phyloP scores from a whole-genome alignment of 352 stramenopile species.

The Pythium brachiatum region DNA sequence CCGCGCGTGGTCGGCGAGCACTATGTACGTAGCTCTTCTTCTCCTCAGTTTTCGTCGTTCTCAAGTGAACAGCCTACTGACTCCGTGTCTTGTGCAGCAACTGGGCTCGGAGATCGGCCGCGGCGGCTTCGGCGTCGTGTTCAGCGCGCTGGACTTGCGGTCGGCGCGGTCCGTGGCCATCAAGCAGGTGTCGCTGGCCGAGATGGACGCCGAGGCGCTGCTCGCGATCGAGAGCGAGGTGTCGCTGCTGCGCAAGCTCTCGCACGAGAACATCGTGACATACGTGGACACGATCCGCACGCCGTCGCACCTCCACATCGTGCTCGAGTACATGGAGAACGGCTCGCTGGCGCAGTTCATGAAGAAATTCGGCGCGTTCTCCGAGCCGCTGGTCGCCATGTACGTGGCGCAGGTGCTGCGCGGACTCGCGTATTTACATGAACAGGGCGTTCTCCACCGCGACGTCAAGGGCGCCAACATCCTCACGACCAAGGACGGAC shows the following conservation, averaged over 20 bases:
- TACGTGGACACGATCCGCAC: slow-evolving; percentile 94
- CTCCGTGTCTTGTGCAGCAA: slow-evolving; percentile 51
- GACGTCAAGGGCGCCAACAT: slow-evolving; percentile 95
- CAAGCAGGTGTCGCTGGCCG: slow-evolving; percentile 81
- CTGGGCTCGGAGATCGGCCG: slow-evolving; percentile 89
- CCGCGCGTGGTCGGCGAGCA: slow-evolving; percentile 71
- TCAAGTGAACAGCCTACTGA: no score
- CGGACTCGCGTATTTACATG: slow-evolving; percentile 89
- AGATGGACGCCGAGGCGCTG: slow-evolving; percentile 85
- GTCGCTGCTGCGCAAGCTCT: slow-evolving; percentile 90
- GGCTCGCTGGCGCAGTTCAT: slow-evolving; percentile 91
- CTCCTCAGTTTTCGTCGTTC: background rate
- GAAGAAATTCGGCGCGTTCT: slow-evolving; percentile 92
- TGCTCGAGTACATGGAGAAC: slow-evolving; percentile 94
- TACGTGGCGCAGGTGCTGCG: slow-evolving; percentile 92
- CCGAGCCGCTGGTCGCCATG: slow-evolving; percentile 89
- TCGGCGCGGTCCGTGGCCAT: slow-evolving; percentile 84
- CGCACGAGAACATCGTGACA: slow-evolving; percentile 95
- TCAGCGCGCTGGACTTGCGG: slow-evolving; percentile 80
- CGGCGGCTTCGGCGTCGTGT: slow-evolving; percentile 90
- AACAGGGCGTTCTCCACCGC: slow-evolving; percentile 90
- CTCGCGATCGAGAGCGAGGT: slow-evolving; percentile 89
- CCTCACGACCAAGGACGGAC: slow-evolving; percentile 89
- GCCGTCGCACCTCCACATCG: slow-evolving; percentile 77
- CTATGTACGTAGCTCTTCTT: slow-evolving; percentile 46